These are phyloP conservation scores for Mycena galericulata DNA, from an alignment of 768 basidiomycete species.

Conservation along the genomic window DNA sequence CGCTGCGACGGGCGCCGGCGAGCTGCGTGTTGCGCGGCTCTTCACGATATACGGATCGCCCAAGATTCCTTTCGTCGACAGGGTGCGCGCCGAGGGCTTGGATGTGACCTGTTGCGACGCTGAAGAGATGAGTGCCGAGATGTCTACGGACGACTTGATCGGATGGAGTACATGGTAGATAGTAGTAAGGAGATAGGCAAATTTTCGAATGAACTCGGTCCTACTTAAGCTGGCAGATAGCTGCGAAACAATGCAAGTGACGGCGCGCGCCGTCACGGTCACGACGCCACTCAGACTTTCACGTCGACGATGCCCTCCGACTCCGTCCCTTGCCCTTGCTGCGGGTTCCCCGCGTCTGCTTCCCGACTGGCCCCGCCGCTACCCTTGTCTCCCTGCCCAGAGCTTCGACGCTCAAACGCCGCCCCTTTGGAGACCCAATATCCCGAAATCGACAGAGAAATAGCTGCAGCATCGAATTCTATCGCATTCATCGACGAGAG, in stretches of 20 bases:
- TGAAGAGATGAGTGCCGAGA: too few relatives aligned
- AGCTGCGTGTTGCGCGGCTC: background rate
- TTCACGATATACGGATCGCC: background rate
- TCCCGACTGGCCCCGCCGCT: background rate
- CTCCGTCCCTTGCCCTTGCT: background rate
- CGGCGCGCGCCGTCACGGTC: too few relatives aligned
- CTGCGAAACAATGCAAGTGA: too few relatives aligned
- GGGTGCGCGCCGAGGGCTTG: background rate
- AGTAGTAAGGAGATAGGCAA: too few relatives aligned
- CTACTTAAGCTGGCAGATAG: too few relatives aligned
- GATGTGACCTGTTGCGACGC: background rate
- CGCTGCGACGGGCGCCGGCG: background rate
- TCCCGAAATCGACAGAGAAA: background rate
- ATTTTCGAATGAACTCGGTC: too few relatives aligned
- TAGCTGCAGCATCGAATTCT: background rate
- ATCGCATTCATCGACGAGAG: background rate
- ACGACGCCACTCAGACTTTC: too few relatives aligned
- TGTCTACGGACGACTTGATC: background rate
- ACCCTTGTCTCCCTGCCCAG: background rate
- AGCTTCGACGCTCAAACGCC: background rate
- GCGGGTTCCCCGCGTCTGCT: background rate
- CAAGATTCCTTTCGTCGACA: background rate
- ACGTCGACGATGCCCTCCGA: too few relatives aligned
- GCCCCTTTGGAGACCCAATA: background rate
- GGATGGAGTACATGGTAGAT: too few relatives aligned